Base-by-base conservation (phyloP, 176 grass and related monocot species). In the Triticum aestivum region DNA sequence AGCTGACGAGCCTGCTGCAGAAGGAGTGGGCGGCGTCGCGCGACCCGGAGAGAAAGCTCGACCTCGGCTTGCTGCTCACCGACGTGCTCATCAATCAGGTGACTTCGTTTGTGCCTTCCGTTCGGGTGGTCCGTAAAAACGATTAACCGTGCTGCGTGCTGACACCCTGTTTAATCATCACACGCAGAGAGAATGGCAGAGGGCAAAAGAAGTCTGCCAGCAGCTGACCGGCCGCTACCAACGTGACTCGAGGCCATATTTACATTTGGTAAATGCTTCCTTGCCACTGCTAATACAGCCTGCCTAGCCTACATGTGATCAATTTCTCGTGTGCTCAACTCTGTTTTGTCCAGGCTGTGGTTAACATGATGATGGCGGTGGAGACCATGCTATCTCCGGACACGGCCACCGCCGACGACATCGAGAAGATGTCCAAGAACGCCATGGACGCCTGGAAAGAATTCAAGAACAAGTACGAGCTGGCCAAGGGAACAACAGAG, bases 311-410 rank as follows among this genome's bases (percentile, higher is more conserved):
- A 10, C 67, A 42, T 30, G 0, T 20, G 13, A 5, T 5, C 62
- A 20, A 32, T 61, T 27, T 12, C 37, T 15, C 2, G 1, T 35
- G 6, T 21, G 23, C 12, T 27, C 9, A 3, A 26, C 39, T 21
- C 26, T 35, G 45, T 73, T 72, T 77, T 83, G 18, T 68, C 3
- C 81, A 96, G 91, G 87, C 87, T 84, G 78, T 88, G 44, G 88
- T 93, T 77, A 86, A 96, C 65, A 91, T 88, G 85, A 88, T 96
- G 91, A 85, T 93, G 69, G 82, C 81, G 49, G 86, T 91, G 87
- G 89, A 96, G 65, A 64, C 67, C 9, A 92, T 92, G 90, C 5
- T 89, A 21, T 76, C 80, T 9, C 80, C 77, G 21, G 75, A 79
- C 30, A 85, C 86, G 0, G 69, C 88, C 35, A 85, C 70, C 6